A percentile compares a stretch with the other conserved stretches of the same genome.
phyloP scores from a whole-genome alignment of 2,329 filamentous ascomycete species.

The Fusarium domesticum region DNA sequence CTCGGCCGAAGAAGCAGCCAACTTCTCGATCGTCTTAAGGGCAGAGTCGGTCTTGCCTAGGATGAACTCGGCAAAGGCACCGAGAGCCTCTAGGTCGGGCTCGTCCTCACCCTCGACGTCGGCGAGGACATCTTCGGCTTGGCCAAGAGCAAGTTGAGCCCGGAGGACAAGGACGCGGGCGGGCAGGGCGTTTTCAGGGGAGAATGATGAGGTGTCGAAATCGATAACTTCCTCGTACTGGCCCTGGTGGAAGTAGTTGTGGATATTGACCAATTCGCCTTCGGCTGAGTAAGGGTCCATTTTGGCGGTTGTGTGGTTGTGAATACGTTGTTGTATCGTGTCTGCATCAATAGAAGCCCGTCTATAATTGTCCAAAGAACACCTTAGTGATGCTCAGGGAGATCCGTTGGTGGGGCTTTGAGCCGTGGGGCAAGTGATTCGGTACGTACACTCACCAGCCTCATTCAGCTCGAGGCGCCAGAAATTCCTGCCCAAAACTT shows the following conservation, averaged over 20 bases:
- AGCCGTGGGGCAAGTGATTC: conserved; percentile 22
- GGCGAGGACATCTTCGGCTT: conserved; percentile 68
- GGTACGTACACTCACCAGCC: conserved; percentile 21
- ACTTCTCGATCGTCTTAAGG: conserved; percentile 59
- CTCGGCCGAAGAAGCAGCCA: conserved; percentile 65
- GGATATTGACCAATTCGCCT: conserved; percentile 69
- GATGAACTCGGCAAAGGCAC: conserved; percentile 67
- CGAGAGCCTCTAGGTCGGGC: conserved; percentile 74
- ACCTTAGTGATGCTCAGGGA: conserved; percentile 30
- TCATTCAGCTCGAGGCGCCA: conserved; percentile 25
- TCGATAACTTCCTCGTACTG: conserved; percentile 85
- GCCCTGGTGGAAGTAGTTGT: conserved; percentile 71
- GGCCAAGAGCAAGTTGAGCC: conserved; percentile 77
- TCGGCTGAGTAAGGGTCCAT: conserved; percentile 72
- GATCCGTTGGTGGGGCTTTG: conserved; percentile 29
- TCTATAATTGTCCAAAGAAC: conserved; percentile 27
- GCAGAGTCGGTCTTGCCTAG: conserved; percentile 62
- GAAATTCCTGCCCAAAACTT: conserved; percentile 20
- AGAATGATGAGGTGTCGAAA: conserved; percentile 79
- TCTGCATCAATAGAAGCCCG: conserved; percentile 13
- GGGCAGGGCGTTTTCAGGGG: conserved; percentile 70
- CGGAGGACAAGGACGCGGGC: conserved; percentile 77
- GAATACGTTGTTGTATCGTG: conserved; percentile 6
- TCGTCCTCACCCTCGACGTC: conserved; percentile 63
- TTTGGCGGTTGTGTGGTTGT: conserved; percentile 28